Conservation (phyloP, 768 basidiomycete species). For the Rhodosporidiobolus sp. region DNA sequence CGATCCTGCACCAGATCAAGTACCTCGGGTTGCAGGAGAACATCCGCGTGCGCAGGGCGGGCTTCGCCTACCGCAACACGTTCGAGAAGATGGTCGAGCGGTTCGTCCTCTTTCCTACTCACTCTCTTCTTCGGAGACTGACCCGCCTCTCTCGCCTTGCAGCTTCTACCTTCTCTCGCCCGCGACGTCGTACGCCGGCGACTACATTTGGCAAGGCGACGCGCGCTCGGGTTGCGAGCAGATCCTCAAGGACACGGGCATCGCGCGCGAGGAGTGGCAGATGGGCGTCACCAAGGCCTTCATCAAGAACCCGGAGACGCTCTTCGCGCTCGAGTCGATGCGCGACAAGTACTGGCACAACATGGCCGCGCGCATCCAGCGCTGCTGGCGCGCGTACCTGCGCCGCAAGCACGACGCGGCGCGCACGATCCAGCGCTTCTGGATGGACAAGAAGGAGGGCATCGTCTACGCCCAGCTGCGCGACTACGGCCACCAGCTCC, state of each 20-base stretch:
- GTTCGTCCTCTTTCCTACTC: conserved; percentile 30
- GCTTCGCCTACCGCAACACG: conserved; percentile 96
- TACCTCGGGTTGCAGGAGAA: conserved; percentile 98
- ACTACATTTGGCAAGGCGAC: conserved; percentile 94
- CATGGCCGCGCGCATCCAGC: conserved; percentile 95
- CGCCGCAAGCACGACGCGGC: conserved; percentile 94
- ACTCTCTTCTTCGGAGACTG: background rate
- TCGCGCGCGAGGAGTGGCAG: conserved; percentile 96
- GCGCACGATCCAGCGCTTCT: conserved; percentile 90
- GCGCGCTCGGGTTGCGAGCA: conserved; percentile 84
- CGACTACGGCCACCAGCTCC: conserved; percentile 90
- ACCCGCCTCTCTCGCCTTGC: background rate
- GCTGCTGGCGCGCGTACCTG: conserved; percentile 93
- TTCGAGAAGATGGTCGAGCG: conserved; percentile 99
- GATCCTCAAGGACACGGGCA: conserved; percentile 91
- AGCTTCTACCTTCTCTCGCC: conserved; percentile 90
- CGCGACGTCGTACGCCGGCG: conserved; percentile 94
- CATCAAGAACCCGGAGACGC: conserved; percentile 99
- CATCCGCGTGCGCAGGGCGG: conserved; percentile 92
- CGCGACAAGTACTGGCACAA: conserved; percentile 99
- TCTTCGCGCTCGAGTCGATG: conserved; percentile 98
- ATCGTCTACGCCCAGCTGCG: conserved; percentile 82
- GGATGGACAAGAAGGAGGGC: conserved; percentile 95
- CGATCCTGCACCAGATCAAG: conserved; percentile 97
- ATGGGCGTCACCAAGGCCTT: conserved; percentile 99